Conservation (phyloP, 345 rosid species). For the Aquilaria yunnanensis region DNA sequence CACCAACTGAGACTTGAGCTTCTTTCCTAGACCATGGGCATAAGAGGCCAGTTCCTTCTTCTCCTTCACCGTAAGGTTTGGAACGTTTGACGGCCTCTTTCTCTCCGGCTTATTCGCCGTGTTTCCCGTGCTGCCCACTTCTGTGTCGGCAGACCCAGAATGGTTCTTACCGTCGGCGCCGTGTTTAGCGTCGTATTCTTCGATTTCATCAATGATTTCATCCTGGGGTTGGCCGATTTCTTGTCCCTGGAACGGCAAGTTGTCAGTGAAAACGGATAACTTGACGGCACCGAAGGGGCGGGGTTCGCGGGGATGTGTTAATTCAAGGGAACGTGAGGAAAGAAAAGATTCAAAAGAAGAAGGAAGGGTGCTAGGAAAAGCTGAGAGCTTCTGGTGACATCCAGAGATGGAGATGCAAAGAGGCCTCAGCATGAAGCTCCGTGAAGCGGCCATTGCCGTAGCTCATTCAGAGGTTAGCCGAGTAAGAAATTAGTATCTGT, state of each 20-base stretch:
- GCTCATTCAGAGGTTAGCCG: no score
- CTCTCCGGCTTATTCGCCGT: conserved; percentile 16
- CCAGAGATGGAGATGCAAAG: conserved; percentile 15
- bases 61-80: conserved; percentile 60
- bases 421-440: conserved; percentile 14
- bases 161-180: not conserved
- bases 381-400: conserved; percentile 15
- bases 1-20: conserved; percentile 67
- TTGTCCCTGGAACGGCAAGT: not conserved
- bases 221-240: conserved; percentile 5
- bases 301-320: not conserved
- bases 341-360: conserved; percentile 12
- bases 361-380: conserved; percentile 1
- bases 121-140: conserved; percentile 10
- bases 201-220: conserved; percentile 14
- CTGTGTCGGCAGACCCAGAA: conserved; percentile 4
- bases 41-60: conserved; percentile 82
- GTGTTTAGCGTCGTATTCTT: not conserved
- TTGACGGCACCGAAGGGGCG: conserved; percentile 1
- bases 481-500: no score
- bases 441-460: conserved; percentile 13
- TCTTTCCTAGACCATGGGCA: conserved; percentile 70
- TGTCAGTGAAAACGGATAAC: not conserved
- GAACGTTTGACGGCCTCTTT: conserved; percentile 19
- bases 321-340: conserved; percentile 13